phyloP scores from a whole-genome alignment of 805 yeast species.

The Komagataella pseudopastoris region DNA sequence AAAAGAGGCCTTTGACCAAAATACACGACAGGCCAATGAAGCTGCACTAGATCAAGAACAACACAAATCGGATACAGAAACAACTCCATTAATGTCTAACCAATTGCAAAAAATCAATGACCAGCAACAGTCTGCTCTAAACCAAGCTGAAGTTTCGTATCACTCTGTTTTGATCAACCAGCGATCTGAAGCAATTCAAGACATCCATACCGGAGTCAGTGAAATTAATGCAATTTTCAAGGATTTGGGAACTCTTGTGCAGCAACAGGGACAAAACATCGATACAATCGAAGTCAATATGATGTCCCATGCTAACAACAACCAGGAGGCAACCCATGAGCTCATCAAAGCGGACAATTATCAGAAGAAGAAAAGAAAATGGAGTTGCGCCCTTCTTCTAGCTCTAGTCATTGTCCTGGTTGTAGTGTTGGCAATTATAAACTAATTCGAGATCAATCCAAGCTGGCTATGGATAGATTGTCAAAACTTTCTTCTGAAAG shows the following conservation, averaged over 20 bases:
- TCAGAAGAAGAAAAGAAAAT: constrained; percentile 55
- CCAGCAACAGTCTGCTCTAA: constrained; percentile 20
- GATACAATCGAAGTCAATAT: constrained; percentile 79
- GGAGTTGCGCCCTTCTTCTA: constrained; percentile 56
- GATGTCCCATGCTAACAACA: constrained; percentile 43
- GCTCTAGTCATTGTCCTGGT: constrained; percentile 45
- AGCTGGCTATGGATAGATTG: background rate
- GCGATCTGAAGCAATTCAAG: constrained; percentile 57
- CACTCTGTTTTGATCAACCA: constrained; percentile 57
- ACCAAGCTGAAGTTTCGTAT: constrained; percentile 43
- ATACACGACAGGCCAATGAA: constrained; percentile 1
- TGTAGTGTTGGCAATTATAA: constrained; percentile 40
- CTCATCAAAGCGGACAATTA: constrained; percentile 62
- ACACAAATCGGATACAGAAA: constrained; percentile 6
- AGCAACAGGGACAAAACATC: constrained; percentile 75
- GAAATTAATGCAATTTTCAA: constrained; percentile 81
- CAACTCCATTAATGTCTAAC: constrained; percentile 9
- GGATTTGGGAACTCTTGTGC: constrained; percentile 65
- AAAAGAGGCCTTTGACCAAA: constrained; percentile 13
- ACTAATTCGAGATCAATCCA: constrained; percentile 11
- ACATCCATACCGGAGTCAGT: constrained; percentile 62
- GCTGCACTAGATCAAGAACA: constrained; percentile 2
- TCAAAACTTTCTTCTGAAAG: background rate
- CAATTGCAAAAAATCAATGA: constrained; percentile 16
- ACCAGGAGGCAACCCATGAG: constrained; percentile 60